Conservation (phyloP, 2,329 filamentous ascomycete species). For the Madurella fahalii region DNA sequence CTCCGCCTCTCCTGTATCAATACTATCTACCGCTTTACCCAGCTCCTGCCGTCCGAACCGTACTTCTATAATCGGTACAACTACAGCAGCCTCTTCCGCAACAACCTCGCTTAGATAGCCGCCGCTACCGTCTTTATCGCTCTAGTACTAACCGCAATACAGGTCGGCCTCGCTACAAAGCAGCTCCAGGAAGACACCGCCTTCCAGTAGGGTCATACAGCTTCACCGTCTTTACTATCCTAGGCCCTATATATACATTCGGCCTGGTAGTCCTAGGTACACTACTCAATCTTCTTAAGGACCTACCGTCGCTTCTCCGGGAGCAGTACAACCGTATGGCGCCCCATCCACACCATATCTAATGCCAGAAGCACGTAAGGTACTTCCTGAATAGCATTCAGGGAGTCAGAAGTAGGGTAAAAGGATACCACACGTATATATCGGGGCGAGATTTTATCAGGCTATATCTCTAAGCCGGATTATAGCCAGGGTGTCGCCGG, state of each 20-base stretch:
- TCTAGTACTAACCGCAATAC: constrained; percentile 41
- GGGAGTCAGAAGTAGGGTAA: neutral
- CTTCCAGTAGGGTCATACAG: constrained; percentile 39
- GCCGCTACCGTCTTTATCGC: constrained; percentile 36
- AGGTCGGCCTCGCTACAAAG: constrained; percentile 37
- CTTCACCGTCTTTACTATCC: constrained; percentile 30
- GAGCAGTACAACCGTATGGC: neutral
- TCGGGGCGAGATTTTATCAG: neutral
- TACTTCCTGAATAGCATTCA: neutral
- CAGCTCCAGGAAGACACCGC: constrained; percentile 23
- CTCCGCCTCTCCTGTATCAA: constrained; percentile 22
- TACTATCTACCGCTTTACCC: constrained; percentile 17
- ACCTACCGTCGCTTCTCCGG: constrained; percentile 30
- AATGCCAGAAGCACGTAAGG: neutral
- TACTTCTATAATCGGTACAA: constrained; percentile 14
- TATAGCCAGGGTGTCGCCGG: neutral
- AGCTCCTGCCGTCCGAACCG: constrained; percentile 7
- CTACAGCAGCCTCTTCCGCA: constrained; percentile 31
- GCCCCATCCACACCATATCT: neutral
- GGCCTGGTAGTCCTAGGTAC: constrained; percentile 9
- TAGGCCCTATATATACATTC: constrained; percentile 13
- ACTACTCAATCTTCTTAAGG: constrained; percentile 17
- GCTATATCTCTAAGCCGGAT: neutral
- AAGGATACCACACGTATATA: neutral
- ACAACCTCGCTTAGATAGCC: constrained; percentile 37